Evolutionary conservation across 2,329 filamentous ascomycete species (phyloP).

Genomic region (Stylonectria norvegica): DNA sequence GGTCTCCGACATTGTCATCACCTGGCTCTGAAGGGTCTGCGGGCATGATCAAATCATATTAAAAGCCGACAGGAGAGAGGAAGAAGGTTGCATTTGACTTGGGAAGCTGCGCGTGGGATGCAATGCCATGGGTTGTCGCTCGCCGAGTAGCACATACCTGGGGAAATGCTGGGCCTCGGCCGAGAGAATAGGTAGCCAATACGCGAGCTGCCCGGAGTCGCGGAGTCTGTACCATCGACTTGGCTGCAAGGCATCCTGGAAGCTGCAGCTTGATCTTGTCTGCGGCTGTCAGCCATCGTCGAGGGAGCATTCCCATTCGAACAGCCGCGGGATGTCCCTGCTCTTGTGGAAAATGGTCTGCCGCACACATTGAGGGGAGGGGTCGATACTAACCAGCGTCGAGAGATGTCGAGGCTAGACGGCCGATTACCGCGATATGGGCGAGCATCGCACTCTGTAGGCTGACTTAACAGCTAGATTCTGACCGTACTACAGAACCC

Average conservation of each 20-base stretch:
- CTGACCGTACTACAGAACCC: no score
- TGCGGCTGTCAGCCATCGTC: slow-evolving; percentile 16
- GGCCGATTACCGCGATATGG: no score
- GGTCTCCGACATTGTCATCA: slow-evolving; percentile 3
- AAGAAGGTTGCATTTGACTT: no score
- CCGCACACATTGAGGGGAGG: slow-evolving; percentile 3
- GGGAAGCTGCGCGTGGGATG: not conserved
- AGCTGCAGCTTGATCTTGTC: slow-evolving; percentile 16
- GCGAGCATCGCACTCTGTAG: no score
- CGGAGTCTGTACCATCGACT: slow-evolving; percentile 12
- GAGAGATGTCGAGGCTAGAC: not conserved
- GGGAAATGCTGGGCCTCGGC: not conserved
- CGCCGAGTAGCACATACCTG: not conserved
- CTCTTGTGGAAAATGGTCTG: slow-evolving; percentile 5
- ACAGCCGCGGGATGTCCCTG: slow-evolving; percentile 10
- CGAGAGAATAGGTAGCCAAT: slow-evolving; percentile 8
- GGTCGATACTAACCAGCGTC: not conserved
- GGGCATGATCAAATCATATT: slow-evolving; percentile 1
- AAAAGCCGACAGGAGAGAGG: slow-evolving; percentile 7
- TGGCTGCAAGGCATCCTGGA: slow-evolving; percentile 9
- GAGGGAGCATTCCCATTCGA: slow-evolving; percentile 12
- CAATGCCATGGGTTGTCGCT: not conserved
- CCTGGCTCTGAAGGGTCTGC: slow-evolving; percentile 13
- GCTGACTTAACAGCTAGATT: no score
- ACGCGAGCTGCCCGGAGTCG: slow-evolving; percentile 10